phyloP scores from a whole-genome alignment of 2,329 filamentous ascomycete genomes.

The Graphilbum fragrans region DNA sequence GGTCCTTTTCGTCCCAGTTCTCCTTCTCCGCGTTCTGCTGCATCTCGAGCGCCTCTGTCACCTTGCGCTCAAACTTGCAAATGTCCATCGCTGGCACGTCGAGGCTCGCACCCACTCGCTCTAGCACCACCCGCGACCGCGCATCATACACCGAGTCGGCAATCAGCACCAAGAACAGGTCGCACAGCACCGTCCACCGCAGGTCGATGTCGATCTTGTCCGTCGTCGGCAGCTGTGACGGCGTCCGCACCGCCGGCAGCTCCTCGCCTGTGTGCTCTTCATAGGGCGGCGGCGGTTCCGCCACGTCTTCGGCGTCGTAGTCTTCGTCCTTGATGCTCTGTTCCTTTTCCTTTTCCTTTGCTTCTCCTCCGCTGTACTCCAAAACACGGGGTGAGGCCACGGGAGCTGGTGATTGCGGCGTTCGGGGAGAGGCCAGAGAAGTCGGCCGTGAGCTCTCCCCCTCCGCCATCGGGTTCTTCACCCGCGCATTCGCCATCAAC shows the following conservation, averaged over 20 bases:
- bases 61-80: conserved; percentile 90
- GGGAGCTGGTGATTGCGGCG: neutral
- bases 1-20: conserved; percentile 94
- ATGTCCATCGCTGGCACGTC: conserved; percentile 86
- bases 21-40: conserved; percentile 89
- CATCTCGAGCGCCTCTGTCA: conserved; percentile 96
- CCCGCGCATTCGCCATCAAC: conserved; percentile 82
- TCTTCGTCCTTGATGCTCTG: conserved; percentile 17
- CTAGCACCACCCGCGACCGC: conserved; percentile 72
- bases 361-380: too few relatives aligned
- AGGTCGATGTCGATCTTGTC: conserved; percentile 90
- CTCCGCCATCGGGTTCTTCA: conserved; percentile 78
- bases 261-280: conserved; percentile 54
- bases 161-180: conserved; percentile 89
- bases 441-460: conserved; percentile 17
- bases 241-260: conserved; percentile 67
- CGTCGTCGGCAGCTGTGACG: conserved; percentile 69
- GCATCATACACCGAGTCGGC: conserved; percentile 91
- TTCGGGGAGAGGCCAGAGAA: too few relatives aligned
- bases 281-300: conserved; percentile 46
- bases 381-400: too few relatives aligned
- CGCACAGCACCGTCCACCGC: conserved; percentile 92
- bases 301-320: conserved; percentile 37
- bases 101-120: conserved; percentile 69
- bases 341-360: too few relatives aligned